phyloP scores from a whole-genome alignment of 805 yeast genomes.

The Lachancea sp. region DNA sequence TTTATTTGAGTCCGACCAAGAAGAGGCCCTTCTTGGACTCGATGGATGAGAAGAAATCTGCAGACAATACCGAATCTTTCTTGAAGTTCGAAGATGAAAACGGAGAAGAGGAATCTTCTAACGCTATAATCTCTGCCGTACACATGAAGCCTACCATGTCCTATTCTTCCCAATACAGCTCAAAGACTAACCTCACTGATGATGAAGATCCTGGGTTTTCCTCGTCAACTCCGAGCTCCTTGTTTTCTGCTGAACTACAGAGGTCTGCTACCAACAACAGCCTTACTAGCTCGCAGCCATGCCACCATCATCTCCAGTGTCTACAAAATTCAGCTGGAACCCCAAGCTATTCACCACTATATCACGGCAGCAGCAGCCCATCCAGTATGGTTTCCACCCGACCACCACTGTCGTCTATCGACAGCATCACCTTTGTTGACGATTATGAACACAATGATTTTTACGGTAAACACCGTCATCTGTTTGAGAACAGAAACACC shows the following conservation, averaged over 20 bases:
- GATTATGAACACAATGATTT: slow-evolving; percentile 21
- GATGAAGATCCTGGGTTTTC: slow-evolving; percentile 22
- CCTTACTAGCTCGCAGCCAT: slow-evolving; percentile 2
- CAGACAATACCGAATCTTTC: slow-evolving; percentile 14
- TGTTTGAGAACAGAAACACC: slow-evolving; percentile 3
- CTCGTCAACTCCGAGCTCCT: slow-evolving; percentile 25
- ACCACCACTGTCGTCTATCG: slow-evolving; percentile 1
- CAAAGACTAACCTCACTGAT: slow-evolving; percentile 18
- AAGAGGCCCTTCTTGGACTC: slow-evolving; percentile 8
- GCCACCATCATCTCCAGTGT: neutral
- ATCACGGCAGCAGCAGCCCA: slow-evolving; percentile 7
- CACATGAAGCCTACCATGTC: slow-evolving; percentile 8
- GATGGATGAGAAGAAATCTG: neutral
- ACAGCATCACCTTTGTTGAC: slow-evolving; percentile 18
- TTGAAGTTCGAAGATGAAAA: slow-evolving; percentile 27
- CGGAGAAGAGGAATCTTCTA: slow-evolving; percentile 5
- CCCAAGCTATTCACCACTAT: slow-evolving; percentile 4
- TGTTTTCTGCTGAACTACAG: slow-evolving; percentile 21
- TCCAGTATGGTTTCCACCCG: slow-evolving; percentile 2
- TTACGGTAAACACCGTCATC: slow-evolving; percentile 15
- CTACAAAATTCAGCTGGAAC: slow-evolving; percentile 1
- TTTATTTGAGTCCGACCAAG: neutral
- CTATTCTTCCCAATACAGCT: slow-evolving; percentile 10
- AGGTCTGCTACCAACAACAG: slow-evolving; percentile 10
- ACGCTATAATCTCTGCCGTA: neutral